Evolutionary conservation across 2,329 filamentous ascomycete genomes (phyloP).

Genomic region (Gnomoniopsis smithogilvyi): DNA sequence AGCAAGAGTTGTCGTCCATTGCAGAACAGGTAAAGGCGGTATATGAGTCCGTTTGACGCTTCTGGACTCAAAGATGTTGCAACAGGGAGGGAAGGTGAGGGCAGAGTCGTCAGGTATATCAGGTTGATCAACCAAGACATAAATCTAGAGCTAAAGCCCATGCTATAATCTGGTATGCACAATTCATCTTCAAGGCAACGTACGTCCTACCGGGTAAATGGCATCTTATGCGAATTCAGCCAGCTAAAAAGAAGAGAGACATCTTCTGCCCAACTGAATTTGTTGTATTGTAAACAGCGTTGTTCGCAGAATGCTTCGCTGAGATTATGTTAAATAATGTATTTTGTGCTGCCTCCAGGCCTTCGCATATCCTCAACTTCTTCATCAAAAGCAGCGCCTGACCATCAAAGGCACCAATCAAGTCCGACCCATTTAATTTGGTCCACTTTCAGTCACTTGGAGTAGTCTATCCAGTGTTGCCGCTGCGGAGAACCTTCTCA

Average conservation of each 20-base stretch:
- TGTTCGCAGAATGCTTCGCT: too few relatives aligned
- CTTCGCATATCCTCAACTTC: not conserved
- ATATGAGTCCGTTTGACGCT: too few relatives aligned
- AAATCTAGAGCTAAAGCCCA: too few relatives aligned
- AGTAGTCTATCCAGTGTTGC: not conserved
- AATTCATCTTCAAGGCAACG: too few relatives aligned
- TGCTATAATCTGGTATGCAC: too few relatives aligned
- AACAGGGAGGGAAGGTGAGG: not conserved
- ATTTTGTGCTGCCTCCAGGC: not conserved
- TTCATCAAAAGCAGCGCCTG: not conserved
- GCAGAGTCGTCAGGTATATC: too few relatives aligned
- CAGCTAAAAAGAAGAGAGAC: too few relatives aligned
- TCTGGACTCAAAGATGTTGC: not conserved
- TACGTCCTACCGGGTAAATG: too few relatives aligned
- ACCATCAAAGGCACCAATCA: not conserved
- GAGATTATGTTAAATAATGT: not conserved
- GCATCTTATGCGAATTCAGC: too few relatives aligned
- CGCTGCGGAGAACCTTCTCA: not conserved
- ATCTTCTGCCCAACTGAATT: too few relatives aligned
- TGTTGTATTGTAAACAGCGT: too few relatives aligned
- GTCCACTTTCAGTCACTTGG: not conserved
- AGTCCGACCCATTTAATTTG: not conserved
- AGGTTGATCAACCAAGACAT: too few relatives aligned
- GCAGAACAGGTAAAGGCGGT: not conserved
- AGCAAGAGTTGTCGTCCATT: slow-evolving; percentile 11